Evolutionary conservation across 2,329 filamentous ascomycete genomes (phyloP).

Genomic region (Arthrobotrys iridis): DNA sequence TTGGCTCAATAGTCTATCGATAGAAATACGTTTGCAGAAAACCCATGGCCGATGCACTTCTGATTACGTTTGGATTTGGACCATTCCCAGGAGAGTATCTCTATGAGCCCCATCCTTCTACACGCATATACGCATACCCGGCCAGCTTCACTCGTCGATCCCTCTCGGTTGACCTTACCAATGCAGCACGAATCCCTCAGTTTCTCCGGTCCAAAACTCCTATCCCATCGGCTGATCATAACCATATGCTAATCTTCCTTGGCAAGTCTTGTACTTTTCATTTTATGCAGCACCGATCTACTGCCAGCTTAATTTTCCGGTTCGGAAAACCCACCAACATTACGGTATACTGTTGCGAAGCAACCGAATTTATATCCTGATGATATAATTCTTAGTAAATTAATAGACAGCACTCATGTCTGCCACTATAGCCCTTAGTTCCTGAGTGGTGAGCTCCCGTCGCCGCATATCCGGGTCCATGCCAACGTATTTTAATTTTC

Average conservation of each 20-base stretch:
- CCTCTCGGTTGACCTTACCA: slow-evolving; percentile 12
- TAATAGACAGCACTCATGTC: not conserved
- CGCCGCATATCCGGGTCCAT: slow-evolving; percentile 8
- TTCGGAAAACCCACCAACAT: slow-evolving; percentile 21
- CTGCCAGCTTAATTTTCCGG: slow-evolving; percentile 3
- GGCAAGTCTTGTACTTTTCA: not conserved
- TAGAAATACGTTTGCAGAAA: not conserved
- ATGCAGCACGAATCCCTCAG: not conserved
- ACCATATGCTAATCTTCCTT: not conserved
- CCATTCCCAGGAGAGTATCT: not conserved
- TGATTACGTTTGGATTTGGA: not conserved
- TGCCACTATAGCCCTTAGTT: slow-evolving; percentile 1
- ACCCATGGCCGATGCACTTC: not conserved
- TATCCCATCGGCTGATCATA: slow-evolving; percentile 6
- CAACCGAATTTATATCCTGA: not conserved
- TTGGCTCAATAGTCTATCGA: not conserved
- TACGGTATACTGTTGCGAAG: slow-evolving; percentile 28
- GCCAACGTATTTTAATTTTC: slow-evolving; percentile 19
- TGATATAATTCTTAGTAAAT: slow-evolving; percentile 7
- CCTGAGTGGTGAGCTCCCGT: slow-evolving; percentile 5
- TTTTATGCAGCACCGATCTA: slow-evolving; percentile 5
- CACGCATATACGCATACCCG: not conserved
- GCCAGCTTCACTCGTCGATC: not conserved
- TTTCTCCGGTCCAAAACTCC: not conserved
- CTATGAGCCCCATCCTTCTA: not conserved